Evolutionary conservation across 306 rosid genomes (phyloP), one percentile per base, ranked within the genome.

Genomic region (Leucaena leucocephala): DNA sequence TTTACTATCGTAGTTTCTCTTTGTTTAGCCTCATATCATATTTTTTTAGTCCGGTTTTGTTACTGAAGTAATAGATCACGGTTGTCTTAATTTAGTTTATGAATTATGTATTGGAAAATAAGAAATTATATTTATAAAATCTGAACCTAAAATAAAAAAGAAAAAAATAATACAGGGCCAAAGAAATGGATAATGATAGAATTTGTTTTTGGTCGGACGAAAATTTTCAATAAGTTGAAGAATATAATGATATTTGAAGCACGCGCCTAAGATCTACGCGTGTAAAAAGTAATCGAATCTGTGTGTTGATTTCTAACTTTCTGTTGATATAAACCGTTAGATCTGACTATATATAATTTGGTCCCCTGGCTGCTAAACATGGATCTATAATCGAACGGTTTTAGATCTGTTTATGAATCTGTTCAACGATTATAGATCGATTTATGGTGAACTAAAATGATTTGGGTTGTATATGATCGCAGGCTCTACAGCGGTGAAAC

Each of bases 401-500:
- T 0, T 10, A 3, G 14, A 22, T 27, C 8, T 55, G 34, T 55
- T 8, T 17, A 55, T n/a, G 33, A 55, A 19, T 55, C 62, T 27
- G 8, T 1, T 61, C 66, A 61, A 61, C 8, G 66, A 40, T 27
- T 2, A 2, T 27, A 4, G 39, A 61, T 61, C 17, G 15, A 9
- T 33, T 5, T 2, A 4, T 19, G 15, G 22, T 27, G 6, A 21
- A 44, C 75, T 83, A 36, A 50, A 17, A 63, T 65, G 61, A 65
- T 11, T 33, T 6, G 17, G 62, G 75, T 33, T 68, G 45, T 67
- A n/a, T 68, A 43, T 59, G 55, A 72, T 82, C 5, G 44, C 80
- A 90, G 95, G 95, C 92, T 90, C n/a, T 90, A 90, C 87, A 90
- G 95, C 15, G 86, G 85, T 0, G 90, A 86, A 34, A 83, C 86